phyloP scores from a whole-genome alignment of 106 monocot genomes.

The Dioscorea dumetorum region DNA sequence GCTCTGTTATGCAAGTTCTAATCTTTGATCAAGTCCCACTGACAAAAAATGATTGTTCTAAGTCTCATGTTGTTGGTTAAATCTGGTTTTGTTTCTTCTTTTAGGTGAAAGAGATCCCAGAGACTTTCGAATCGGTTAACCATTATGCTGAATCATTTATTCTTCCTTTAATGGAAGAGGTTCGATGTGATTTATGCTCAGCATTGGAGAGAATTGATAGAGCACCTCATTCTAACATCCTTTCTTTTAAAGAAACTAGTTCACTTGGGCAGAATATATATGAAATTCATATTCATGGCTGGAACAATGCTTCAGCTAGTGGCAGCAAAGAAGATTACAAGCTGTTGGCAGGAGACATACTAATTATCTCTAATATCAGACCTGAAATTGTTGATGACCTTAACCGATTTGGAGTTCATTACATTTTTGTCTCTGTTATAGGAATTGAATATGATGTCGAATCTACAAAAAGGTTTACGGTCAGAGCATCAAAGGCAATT shows the following conservation, averaged over 20 bases:
- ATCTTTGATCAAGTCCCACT: background rate
- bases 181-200: constrained; percentile 9
- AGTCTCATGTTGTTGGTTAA: background rate
- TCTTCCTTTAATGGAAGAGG: constrained; percentile 15
- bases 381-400: constrained; percentile 11
- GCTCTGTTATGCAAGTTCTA: background rate
- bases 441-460: background rate
- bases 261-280: background rate
- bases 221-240: constrained; percentile 6
- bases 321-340: background rate
- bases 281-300: background rate
- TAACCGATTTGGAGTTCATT: constrained; percentile 2
- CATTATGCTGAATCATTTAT: constrained; percentile 8
- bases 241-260: background rate
- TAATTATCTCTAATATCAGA: constrained; percentile 5
- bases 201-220: background rate
- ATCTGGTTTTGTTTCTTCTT: background rate
- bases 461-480: background rate
- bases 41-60: background rate
- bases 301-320: background rate
- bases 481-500: constrained; percentile 1
- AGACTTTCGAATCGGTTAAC: constrained; percentile 5
- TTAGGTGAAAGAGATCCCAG: constrained; percentile 18
- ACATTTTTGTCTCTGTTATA: constrained; percentile 3
- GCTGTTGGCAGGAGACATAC: constrained; percentile 11